These are phyloP conservation scores for Mycena olivaceomarginata DNA, from an alignment of 768 basidiomycete species.

Conservation along the genomic window DNA sequence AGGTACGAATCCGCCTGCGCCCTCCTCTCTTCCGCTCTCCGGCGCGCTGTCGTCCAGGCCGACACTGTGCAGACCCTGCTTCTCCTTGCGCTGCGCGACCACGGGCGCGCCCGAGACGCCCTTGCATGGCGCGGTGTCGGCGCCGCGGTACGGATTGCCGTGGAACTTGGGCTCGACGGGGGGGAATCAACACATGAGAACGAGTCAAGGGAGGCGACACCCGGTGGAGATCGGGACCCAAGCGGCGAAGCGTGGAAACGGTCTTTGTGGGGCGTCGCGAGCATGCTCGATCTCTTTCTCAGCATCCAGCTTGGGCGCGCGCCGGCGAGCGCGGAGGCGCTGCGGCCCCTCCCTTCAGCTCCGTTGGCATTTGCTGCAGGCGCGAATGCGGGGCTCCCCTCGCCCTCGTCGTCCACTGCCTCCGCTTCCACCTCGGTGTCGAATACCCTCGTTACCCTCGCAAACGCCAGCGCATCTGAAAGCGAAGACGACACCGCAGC, in stretches of 20 bases:
- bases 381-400: background rate
- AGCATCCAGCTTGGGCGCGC: constrained; percentile 53
- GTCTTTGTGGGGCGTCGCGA: constrained; percentile 49
- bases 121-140: constrained; percentile 54
- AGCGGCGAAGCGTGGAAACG: constrained; percentile 40
- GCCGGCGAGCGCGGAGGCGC: constrained; percentile 47
- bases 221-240: background rate
- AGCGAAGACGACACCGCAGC: background rate
- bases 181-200: background rate
- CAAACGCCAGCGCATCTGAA: background rate
- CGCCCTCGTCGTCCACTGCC: background rate
- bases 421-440: background rate
- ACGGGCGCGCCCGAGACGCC: constrained; percentile 52
- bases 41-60: constrained; percentile 29
- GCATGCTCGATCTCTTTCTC: constrained; percentile 51
- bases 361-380: background rate
- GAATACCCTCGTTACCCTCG: background rate
- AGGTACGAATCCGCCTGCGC: constrained; percentile 34
- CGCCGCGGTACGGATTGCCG: constrained; percentile 18
- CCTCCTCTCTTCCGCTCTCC: constrained; percentile 20
- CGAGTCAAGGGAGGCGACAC: background rate
- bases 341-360: constrained; percentile 32
- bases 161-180: constrained; percentile 26
- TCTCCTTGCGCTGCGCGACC: constrained; percentile 50
- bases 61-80: constrained; percentile 52